Conservation (phyloP, 345 rosid genomes). For the Aquilaria yunnanensis region DNA sequence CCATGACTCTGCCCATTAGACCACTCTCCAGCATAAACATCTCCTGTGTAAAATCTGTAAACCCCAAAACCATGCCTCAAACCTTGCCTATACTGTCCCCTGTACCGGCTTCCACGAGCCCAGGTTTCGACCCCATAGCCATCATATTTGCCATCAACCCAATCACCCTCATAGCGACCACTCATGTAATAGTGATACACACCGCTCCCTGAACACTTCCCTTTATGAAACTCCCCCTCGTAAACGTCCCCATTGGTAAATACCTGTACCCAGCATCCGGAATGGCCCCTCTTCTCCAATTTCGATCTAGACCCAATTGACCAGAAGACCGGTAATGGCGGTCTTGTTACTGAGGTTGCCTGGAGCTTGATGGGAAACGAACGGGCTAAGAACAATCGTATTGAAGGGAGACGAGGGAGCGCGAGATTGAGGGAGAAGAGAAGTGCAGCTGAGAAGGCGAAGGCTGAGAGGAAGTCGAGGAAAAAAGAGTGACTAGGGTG, state of each 20-base stretch:
- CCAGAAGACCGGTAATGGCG: constrained; percentile 81
- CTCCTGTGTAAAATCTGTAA: constrained; percentile 90
- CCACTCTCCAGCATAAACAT: constrained; percentile 96
- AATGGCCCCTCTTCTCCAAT: constrained; percentile 53
- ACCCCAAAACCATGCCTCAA: constrained; percentile 84
- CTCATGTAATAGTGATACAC: constrained; percentile 90
- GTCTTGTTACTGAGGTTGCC: constrained; percentile 23
- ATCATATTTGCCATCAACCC: constrained; percentile 92
- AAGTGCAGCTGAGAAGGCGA: constrained; percentile 75
- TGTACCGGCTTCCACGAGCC: constrained; percentile 91
- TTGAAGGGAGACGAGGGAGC: constrained; percentile 75
- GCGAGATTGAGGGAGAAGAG: constrained; percentile 70
- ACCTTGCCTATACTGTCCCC: constrained; percentile 87
- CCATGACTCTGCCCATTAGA: constrained; percentile 97
- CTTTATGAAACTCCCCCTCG: constrained; percentile 87
- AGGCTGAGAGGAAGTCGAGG: constrained; percentile 80
- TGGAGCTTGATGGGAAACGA: constrained; percentile 68
- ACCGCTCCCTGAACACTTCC: constrained; percentile 84
- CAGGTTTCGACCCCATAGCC: constrained; percentile 94
- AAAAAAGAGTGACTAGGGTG: constrained; percentile 76
- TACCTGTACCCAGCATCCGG: constrained; percentile 88
- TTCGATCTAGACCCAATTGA: constrained; percentile 75
- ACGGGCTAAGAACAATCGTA: constrained; percentile 71
- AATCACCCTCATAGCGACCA: constrained; percentile 87
- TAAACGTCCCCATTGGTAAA: constrained; percentile 88